Conservation (phyloP, 352 stramenopile species). For the Aphanomyces stellatus region DNA sequence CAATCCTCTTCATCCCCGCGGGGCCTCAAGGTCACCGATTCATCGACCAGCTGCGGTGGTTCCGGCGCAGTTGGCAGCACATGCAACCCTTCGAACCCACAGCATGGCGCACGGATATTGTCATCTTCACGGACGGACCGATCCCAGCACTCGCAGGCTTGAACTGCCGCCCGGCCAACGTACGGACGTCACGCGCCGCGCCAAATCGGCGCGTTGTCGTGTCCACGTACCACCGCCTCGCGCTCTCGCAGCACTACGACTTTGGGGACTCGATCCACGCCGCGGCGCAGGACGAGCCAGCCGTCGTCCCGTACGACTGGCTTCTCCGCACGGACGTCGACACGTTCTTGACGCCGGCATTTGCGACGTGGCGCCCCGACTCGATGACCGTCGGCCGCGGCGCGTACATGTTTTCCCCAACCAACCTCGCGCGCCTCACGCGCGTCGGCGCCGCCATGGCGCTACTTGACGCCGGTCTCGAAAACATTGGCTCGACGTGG, state of each 20-base stretch:
- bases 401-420: not conserved
- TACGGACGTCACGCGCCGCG: not conserved
- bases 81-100: not conserved
- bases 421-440: not conserved
- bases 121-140: not conserved
- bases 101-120: constrained; percentile 3
- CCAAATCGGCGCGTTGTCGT: not conserved
- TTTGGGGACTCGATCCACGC: not conserved
- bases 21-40: not conserved
- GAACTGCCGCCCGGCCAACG: not conserved
- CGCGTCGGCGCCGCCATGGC: not conserved
- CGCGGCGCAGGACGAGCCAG: not conserved
- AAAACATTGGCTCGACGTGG: constrained; percentile 12
- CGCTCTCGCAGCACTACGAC: not conserved
- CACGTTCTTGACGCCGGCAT: constrained; percentile 17
- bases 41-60: not conserved
- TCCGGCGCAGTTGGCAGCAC: not conserved
- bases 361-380: not conserved
- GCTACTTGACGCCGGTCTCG: not conserved
- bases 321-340: constrained; percentile 12
- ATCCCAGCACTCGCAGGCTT: not conserved
- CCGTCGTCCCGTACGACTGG: not conserved
- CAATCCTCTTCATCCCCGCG: not conserved
- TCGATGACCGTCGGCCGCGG: constrained; percentile 1
- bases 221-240: not conserved